Evolutionary conservation across 176 grass and related monocot genomes (phyloP), one percentile per base, ranked within the genome.

Genomic region (Pontederia crassipes): DNA sequence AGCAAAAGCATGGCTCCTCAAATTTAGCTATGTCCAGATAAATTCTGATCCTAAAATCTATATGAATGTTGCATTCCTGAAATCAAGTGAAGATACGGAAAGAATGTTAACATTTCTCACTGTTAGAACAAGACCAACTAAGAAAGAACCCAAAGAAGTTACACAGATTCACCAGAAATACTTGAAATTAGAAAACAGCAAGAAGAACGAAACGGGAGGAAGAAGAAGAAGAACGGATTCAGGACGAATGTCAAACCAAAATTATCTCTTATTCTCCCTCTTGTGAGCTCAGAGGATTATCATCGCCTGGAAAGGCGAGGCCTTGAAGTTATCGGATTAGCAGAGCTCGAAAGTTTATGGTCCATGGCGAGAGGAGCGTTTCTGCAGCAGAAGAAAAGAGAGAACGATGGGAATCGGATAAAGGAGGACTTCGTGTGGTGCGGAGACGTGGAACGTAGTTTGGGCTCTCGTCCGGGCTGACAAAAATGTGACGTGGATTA

Each of bases 11-110:
- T 50, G 18, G 12, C 46, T 16, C 49, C 27, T 15, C 17, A 12
- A 11, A 18, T 4, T 65, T 40, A 40, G 47, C 62, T 65, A 28
- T 51, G 15, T 13, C 26, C 47, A 50, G 48, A 28, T 49, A 65
- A 46, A 65, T 65, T 59, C 57, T 59, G 62, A 8, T 51, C 14
- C 62, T 50, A 65, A 65, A 50, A 49, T 28, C 62, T 28, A 11
- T 65, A 17, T 26, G 48, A 45, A 45, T 65, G 51, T 53, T 48
- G 10, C 47, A 48, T 15, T 63, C 8, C 8, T 4, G 46, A 46
- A 62, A 8, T 50, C 15, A 65, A 50, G 32, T 49, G 10, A 14
- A 28, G 46, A 65, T 14, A 49, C 26, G 10, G 13, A 16, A 45
- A 14, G 15, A n/a, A 53, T 53, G 51, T 10, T 18, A 50, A 10